These are phyloP conservation scores for Aeschynomene evenia DNA, from an alignment of 306 rosid genomes.

Conservation along the genomic window DNA sequence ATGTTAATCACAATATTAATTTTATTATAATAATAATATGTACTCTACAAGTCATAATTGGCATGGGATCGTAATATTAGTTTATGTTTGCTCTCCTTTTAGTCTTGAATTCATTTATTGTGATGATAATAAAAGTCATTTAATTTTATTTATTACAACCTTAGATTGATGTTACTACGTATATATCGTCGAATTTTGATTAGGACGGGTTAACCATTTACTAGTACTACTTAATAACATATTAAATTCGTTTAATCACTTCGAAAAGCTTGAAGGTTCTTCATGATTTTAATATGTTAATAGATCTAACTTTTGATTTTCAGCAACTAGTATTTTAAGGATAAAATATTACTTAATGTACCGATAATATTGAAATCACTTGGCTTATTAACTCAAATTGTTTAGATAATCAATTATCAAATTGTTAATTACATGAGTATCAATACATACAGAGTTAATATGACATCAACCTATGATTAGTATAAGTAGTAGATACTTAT, in stretches of 20 bases:
- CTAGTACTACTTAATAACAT: background rate
- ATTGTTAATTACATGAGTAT: too few species aligned
- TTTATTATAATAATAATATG: background rate
- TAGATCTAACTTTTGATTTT: background rate
- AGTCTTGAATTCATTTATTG: background rate
- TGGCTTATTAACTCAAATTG: too few species aligned
- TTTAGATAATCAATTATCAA: too few species aligned
- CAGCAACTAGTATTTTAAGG: too few species aligned
- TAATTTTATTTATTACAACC: background rate
- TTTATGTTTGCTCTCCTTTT: constrained; percentile 12
- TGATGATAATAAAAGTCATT: background rate
- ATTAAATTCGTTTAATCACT: background rate
- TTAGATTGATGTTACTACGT: background rate
- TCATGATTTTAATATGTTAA: too few species aligned
- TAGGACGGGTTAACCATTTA: background rate
- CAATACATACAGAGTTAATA: too few species aligned
- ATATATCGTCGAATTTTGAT: background rate
- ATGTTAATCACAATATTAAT: background rate
- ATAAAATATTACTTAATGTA: too few species aligned
- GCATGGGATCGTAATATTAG: background rate
- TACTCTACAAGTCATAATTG: constrained; percentile 12
- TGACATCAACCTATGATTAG: too few species aligned
- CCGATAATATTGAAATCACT: too few species aligned
- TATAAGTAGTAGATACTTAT: too few species aligned
- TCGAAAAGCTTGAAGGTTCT: background rate